phyloP scores from a whole-genome alignment of 441 rosid genomes.

The Metrosideros polymorpha region DNA sequence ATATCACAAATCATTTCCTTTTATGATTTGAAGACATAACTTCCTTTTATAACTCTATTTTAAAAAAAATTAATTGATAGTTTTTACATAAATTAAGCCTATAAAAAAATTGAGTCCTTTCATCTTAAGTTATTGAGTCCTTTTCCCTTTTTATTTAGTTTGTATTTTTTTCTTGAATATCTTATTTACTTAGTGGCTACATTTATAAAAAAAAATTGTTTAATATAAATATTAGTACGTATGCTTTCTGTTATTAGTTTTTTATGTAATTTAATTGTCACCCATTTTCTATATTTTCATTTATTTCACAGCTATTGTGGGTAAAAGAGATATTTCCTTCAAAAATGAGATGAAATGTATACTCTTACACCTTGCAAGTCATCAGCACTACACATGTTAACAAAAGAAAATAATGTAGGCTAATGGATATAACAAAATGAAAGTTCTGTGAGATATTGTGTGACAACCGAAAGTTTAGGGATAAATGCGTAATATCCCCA shows the following conservation, averaged over 20 bases:
- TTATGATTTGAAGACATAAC: too few species aligned
- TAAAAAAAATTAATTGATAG: too few species aligned
- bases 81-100: too few species aligned
- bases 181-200: background rate
- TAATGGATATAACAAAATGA: background rate
- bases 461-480: background rate
- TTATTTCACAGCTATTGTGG: background rate
- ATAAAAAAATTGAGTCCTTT: background rate
- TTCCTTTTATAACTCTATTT: too few species aligned
- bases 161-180: background rate
- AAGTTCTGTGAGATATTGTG: background rate
- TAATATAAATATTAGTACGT: background rate
- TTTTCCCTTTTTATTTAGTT: background rate
- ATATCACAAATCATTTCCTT: too few species aligned
- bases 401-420: background rate
- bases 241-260: background rate
- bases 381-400: too few species aligned
- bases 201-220: background rate
- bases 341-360: background rate
- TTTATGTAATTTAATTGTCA: background rate
- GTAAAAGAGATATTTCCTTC: background rate
- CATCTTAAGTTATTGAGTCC: too few species aligned
- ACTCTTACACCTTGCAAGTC: background rate
- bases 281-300: background rate
- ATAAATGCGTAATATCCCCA: background rate